Base-by-base conservation (phyloP, 495 filamentous ascomycete genomes). In the Penicillium herquei region DNA sequence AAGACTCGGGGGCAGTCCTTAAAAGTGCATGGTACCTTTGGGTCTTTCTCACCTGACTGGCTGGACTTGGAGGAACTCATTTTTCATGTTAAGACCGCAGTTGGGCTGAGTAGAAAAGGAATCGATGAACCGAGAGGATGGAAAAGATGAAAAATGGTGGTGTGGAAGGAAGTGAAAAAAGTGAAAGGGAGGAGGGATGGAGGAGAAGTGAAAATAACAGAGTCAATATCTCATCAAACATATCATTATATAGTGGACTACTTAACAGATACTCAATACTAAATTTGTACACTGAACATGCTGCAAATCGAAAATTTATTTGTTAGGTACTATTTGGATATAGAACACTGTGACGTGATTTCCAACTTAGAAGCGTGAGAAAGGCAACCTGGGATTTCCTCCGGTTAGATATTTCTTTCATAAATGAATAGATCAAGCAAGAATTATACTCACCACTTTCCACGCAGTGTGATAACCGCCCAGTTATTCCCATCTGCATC, bases 401-500 rank as follows among this genome's bases (percentile, higher is more conserved):
- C 30, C 32, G 26, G 13, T 13, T 87, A 47, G 26, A 32, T 51
- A 68, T 32, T 62, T 63, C 17, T 43, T 54, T 64, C 31, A 1
- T 26, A 1, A 55, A 39, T 40, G 13, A 43, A 16, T 1, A 17
- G 6, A 2, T n/a, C 3, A 2, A 2, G 16, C 2, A 43, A 43
- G 16, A 26, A 21, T 11, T 11, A 6, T 17, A 66, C 72, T 56
- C 37, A 96, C 94, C 94, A 98, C 79, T 98, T 98, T 17, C 94
- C 94, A 57, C 90, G 80, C 45, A 97, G 64, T 5, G 91, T 96
- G 70, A 98, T 98, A 47, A 92, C 84, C 13, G 87, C 94, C 92
- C 92, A 96, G 39, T 78, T 77, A 58, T 82, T 85, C 14, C 92
- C 92, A 64, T 89, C 80, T 51, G 84, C 80, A 74, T 97, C 94